Evolutionary conservation across 495 filamentous ascomycete species (phyloP), one percentile per base, ranked within the genome.

Genomic region (Aspergillus carlsbadensis): DNA sequence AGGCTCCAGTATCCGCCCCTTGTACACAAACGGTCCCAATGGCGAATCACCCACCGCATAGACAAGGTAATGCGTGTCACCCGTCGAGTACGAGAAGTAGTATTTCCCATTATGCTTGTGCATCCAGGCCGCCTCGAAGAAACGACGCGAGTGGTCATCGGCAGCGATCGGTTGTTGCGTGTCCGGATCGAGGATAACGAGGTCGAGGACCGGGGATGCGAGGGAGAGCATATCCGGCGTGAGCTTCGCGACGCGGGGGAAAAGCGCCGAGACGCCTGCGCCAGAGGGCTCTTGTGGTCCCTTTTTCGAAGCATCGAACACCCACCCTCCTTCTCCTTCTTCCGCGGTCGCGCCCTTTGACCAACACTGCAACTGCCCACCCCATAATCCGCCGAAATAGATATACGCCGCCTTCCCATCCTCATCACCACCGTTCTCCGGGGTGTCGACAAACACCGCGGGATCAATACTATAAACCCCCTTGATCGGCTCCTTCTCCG

Each of bases 51-150:
- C 81, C 22, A 72, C 77, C 5, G 84, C 87, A 69, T 89, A 89
- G 51, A 65, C 80, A n/a, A 90, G 69, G 61, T 74, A 87, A 66
- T 89, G 87, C 53, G 86, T 84, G 68, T 90, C 87, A 35, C 87
- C 87, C 11, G 87, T 90, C 58, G 85, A 88, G 71, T 90, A 89
- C 35, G 78, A 82, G 66, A 90, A 89, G 68, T 91, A 91, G 70
- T 90, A 91, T 52, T 66, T 78, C 5, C 76, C 84, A 2, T 77
- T 72, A 61, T 85, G 81, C 59, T 79, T 77, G 61, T 90, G 86
- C 81, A 89, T 81, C 85, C 86, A 90, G 18, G 87, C 81, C 0
- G 87, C 87, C 74, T 91, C 87, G 70, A 91, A 90, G 76, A 90
- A 91, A n/a, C 87, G 74, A 5, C 85, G 62, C 51, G 87, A 84